A percentile compares a stretch with the other conserved stretches of the same genome.
These are phyloP conservation scores for Penicillium sp. DNA, from an alignment of 2,329 filamentous ascomycete species.

Conservation along the genomic window DNA sequence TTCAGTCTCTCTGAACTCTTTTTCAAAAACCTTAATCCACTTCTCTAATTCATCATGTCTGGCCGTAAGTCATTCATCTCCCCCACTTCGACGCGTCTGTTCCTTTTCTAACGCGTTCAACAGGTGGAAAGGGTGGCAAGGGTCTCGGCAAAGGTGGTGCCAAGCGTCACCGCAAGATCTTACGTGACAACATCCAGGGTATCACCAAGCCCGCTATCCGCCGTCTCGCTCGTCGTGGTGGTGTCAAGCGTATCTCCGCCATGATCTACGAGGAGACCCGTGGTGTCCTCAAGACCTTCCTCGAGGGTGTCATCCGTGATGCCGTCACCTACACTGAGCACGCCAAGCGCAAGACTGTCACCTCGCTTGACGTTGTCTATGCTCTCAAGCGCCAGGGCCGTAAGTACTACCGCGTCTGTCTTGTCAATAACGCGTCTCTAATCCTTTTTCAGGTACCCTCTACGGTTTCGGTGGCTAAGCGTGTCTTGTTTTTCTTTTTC, in stretches of 20 bases:
- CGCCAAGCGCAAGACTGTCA: slow-evolving; percentile 61
- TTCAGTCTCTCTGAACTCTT: slow-evolving; percentile 20
- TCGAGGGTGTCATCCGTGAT: slow-evolving; percentile 73
- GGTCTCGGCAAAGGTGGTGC: slow-evolving; percentile 96
- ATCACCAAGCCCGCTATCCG: slow-evolving; percentile 98
- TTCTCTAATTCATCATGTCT: slow-evolving; percentile 49
- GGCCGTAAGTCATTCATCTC: slow-evolving; percentile 47
- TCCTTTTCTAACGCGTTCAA: slow-evolving; percentile 26
- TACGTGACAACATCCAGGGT: slow-evolving; percentile 99
- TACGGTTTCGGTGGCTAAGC: slow-evolving; percentile 86
- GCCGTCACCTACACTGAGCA: slow-evolving; percentile 78
- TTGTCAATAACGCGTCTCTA: slow-evolving; percentile 12
- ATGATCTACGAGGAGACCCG: slow-evolving; percentile 85
- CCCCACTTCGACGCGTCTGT: slow-evolving; percentile 31
- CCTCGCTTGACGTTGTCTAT: slow-evolving; percentile 58
- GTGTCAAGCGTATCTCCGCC: slow-evolving; percentile 99
- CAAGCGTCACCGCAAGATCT: slow-evolving; percentile 98
- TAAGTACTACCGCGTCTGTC: slow-evolving; percentile 21
- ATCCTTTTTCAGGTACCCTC: slow-evolving; percentile 54
- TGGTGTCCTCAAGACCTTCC: slow-evolving; percentile 77
- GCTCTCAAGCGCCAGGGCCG: slow-evolving; percentile 59
- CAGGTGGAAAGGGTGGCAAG: slow-evolving; percentile 93
- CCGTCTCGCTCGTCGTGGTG: slow-evolving; percentile 96
- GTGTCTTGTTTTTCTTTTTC: slow-evolving; percentile 35
- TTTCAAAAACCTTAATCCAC: slow-evolving; percentile 5